Conservation (phyloP, 257 asterid genomes). For the Coffea eugenioides region DNA sequence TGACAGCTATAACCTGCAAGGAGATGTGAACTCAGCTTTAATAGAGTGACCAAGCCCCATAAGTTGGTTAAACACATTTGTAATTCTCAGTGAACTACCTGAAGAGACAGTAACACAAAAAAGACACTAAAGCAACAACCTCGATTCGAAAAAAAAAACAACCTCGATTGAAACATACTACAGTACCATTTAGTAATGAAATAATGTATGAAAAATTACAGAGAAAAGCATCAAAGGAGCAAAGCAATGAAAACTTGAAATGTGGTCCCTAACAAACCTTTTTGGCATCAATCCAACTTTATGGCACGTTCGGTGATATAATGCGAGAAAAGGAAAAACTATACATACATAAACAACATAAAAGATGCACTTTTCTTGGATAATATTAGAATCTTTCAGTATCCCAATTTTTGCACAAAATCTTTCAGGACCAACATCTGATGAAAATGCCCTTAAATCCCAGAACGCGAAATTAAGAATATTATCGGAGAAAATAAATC, state of each 20-base stretch:
- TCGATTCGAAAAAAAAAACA: neutral
- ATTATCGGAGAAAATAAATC: neutral
- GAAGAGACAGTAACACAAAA: neutral
- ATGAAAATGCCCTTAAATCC: neutral
- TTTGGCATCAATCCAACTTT: neutral
- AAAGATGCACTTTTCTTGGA: neutral
- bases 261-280: conserved; percentile 8
- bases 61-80: neutral
- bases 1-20: conserved; percentile 80
- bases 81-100: neutral
- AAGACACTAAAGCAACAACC: neutral
- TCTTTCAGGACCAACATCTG: neutral
- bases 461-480: neutral
- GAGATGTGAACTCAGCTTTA: neutral
- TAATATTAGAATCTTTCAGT: neutral
- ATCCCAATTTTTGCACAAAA: neutral
- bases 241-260: neutral
- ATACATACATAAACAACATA: neutral
- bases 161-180: neutral
- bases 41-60: neutral
- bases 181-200: neutral
- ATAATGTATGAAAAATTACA: neutral
- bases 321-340: neutral
- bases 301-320: neutral
- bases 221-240: neutral